A percentile compares a stretch with the other conserved stretches of the same genome.
Evolutionary conservation across 140 eudicot species (phyloP).

Genomic region (Erigeron philadelphicus): DNA sequence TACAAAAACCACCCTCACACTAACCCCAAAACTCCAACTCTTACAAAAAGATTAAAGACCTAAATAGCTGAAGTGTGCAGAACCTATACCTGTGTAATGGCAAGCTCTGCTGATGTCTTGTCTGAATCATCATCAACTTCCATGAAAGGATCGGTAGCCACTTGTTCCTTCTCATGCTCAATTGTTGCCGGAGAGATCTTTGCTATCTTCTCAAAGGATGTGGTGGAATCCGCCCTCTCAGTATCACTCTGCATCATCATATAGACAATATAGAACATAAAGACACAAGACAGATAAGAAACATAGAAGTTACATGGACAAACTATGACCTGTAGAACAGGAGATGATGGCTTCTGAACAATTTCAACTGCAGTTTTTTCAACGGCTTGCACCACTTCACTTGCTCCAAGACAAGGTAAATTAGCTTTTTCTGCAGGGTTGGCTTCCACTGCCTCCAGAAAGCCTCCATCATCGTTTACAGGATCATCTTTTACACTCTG

Average conservation of each 20-base stretch:
- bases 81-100: constrained; percentile 28
- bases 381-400: neutral
- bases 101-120: constrained; percentile 29
- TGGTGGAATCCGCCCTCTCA: constrained; percentile 12
- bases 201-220: constrained; percentile 15
- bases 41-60: neutral
- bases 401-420: no score
- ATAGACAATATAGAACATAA: constrained; percentile 20
- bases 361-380: constrained; percentile 17
- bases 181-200: constrained; percentile 10
- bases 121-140: constrained; percentile 14
- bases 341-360: constrained; percentile 17
- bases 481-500: constrained; percentile 24
- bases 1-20: neutral
- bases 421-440: constrained; percentile 5
- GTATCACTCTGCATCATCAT: constrained; percentile 23
- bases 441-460: constrained; percentile 13
- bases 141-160: constrained; percentile 20
- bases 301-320: constrained; percentile 8
- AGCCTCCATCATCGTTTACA: constrained; percentile 14
- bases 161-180: constrained; percentile 21
- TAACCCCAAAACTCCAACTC: constrained; percentile 11
- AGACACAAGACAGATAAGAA: constrained; percentile 15
- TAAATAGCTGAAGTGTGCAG: constrained; percentile 10
- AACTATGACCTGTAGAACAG: constrained; percentile 18